Evolutionary conservation across 169 alveolate species (phyloP).

Genomic region (Plasmodium cynomolgi): DNA sequence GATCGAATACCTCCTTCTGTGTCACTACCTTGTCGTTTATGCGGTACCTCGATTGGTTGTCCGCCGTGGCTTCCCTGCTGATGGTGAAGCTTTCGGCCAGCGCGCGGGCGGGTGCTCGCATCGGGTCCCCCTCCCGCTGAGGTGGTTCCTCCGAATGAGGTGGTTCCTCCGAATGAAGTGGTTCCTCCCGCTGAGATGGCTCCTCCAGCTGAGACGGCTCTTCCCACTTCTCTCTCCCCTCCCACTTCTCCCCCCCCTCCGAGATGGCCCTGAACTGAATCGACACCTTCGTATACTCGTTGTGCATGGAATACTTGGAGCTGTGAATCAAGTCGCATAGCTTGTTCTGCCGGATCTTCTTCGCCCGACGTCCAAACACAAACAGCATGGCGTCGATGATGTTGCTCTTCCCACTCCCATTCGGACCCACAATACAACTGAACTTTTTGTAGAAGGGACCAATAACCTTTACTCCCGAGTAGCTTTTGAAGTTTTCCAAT

Average conservation of each 20-base stretch:
- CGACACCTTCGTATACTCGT: slow-evolving; percentile 91
- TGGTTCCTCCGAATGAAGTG: background rate
- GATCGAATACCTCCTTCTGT: slow-evolving; percentile 91
- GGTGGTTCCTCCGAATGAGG: background rate
- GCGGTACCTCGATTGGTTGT: slow-evolving; percentile 83
- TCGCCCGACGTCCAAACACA: slow-evolving; percentile 98
- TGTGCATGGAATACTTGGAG: slow-evolving; percentile 88
- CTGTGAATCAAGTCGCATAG: slow-evolving; percentile 95
- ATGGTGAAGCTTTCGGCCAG: slow-evolving; percentile 64
- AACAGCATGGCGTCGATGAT: slow-evolving; percentile 98
- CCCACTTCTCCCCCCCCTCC: slow-evolving; percentile 81
- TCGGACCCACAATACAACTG: slow-evolving; percentile 97
- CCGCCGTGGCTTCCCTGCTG: slow-evolving; percentile 82
- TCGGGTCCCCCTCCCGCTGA: background rate
- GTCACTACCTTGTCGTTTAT: slow-evolving; percentile 91
- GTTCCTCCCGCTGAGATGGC: background rate
- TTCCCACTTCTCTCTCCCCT: background rate
- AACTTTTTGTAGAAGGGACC: slow-evolving; percentile 96
- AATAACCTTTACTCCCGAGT: slow-evolving; percentile 92
- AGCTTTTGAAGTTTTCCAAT: slow-evolving; percentile 96
- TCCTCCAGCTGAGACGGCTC: background rate
- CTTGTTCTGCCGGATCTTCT: slow-evolving; percentile 96
- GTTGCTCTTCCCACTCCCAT: slow-evolving; percentile 99
- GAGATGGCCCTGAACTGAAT: slow-evolving; percentile 91
- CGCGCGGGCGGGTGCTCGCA: background rate